Evolutionary conservation across 352 stramenopile genomes (phyloP).

Genomic region (Blastocystis sp.): DNA sequence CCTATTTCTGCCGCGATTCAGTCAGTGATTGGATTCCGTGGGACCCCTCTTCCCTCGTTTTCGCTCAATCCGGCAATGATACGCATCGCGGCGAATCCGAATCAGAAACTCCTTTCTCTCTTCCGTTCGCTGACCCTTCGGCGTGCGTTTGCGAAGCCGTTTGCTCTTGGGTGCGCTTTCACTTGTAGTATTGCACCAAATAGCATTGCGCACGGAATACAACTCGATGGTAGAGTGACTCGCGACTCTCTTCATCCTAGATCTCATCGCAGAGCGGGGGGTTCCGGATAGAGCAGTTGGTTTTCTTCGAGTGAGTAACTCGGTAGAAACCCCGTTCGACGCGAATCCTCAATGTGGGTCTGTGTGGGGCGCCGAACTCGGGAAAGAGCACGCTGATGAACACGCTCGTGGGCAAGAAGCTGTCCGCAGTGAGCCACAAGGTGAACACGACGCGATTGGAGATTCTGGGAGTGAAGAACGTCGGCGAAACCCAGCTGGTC

Average conservation of each 20-base stretch:
- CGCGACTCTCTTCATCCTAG: too few relatives aligned
- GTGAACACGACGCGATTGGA: conserved; percentile 60
- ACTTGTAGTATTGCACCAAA: background rate
- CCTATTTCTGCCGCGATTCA: too few relatives aligned
- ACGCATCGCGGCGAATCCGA: background rate
- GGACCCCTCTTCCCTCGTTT: background rate
- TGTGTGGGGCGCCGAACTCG: conserved; percentile 58
- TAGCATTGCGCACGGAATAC: too few relatives aligned
- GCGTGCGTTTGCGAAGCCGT: background rate
- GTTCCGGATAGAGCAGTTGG: background rate
- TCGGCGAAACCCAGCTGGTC: conserved; percentile 46
- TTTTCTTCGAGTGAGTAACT: background rate
- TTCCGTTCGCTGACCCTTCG: background rate
- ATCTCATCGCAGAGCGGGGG: background rate
- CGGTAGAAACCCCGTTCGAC: background rate
- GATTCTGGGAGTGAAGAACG: conserved; percentile 56
- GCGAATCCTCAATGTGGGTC: conserved; percentile 33
- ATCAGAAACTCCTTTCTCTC: background rate
- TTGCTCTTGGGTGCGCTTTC: background rate
- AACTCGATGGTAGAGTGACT: too few relatives aligned
- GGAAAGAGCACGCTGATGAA: conserved; percentile 68
- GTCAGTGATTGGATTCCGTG: too few relatives aligned
- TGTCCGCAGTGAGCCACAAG: conserved; percentile 68
- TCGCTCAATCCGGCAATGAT: background rate
- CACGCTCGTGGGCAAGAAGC: conserved; percentile 39